A percentile compares a stretch with the other conserved stretches of the same genome.
These are phyloP conservation scores for Xerocomus potaroensis DNA, from an alignment of 768 basidiomycete species.

Conservation along the genomic window DNA sequence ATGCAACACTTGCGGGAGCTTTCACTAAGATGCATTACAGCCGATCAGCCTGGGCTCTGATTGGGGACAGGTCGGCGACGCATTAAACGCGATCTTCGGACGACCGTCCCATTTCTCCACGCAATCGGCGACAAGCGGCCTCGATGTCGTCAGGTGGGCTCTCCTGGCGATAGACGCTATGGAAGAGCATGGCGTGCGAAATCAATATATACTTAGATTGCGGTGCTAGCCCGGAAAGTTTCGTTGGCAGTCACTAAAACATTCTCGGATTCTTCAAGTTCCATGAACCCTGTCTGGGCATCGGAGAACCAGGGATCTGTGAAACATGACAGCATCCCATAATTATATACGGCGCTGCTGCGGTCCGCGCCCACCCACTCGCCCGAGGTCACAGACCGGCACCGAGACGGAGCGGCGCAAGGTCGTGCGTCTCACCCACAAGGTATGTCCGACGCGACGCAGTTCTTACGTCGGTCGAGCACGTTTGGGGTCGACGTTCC, in stretches of 20 bases:
- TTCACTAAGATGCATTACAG: slow-evolving; percentile 13
- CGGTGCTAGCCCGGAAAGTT: slow-evolving; percentile 4
- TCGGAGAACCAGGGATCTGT: slow-evolving; percentile 9
- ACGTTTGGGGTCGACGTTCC: slow-evolving; percentile 13
- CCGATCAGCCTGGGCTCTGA: slow-evolving; percentile 22
- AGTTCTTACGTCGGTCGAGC: slow-evolving; percentile 1
- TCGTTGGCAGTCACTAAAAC: slow-evolving; percentile 9
- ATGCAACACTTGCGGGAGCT: slow-evolving; percentile 8
- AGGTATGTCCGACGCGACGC: slow-evolving; percentile 7
- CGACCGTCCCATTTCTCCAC: slow-evolving; percentile 12
- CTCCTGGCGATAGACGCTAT: slow-evolving; percentile 13
- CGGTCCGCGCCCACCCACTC: slow-evolving; percentile 9
- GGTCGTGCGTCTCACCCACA: neutral
- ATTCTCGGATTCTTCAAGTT: slow-evolving; percentile 5
- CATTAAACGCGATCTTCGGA: slow-evolving; percentile 16
- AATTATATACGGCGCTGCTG: slow-evolving; percentile 15
- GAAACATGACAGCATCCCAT: slow-evolving; percentile 12
- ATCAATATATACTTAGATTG: slow-evolving; percentile 10
- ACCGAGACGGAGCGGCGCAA: slow-evolving; percentile 21
- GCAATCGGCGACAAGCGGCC: slow-evolving; percentile 18
- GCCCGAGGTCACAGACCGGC: slow-evolving; percentile 17
- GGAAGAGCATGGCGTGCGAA: slow-evolving; percentile 8
- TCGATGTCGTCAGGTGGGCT: slow-evolving; percentile 12
- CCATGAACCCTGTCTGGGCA: slow-evolving; percentile 9
- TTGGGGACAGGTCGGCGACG: slow-evolving; percentile 28